Evolutionary conservation across 192 early-diverging fungal species (phyloP).

Genomic region (Coemansia sp.): DNA sequence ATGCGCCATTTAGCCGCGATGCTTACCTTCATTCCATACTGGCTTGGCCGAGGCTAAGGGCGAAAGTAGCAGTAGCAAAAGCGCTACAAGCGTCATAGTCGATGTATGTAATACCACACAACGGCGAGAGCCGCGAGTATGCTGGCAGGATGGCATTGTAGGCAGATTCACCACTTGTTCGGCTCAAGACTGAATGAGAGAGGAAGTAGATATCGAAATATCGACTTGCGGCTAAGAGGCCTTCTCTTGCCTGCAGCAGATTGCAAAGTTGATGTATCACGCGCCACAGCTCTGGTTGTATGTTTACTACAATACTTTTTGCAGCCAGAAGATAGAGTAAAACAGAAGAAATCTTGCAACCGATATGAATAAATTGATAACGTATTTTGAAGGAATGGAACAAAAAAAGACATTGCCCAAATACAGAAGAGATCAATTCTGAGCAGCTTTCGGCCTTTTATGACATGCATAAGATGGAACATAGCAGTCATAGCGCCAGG

Average conservation of each 20-base stretch:
- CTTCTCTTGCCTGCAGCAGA: not conserved
- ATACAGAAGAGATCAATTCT: not conserved
- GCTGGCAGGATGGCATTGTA: not conserved
- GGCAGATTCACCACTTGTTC: not conserved
- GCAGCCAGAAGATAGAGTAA: not conserved
- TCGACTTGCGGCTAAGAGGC: not conserved
- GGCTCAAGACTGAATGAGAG: not conserved
- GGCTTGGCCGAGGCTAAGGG: not conserved
- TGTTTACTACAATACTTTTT: not conserved
- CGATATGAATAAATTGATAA: not conserved
- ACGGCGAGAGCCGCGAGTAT: not conserved
- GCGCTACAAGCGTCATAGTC: not conserved
- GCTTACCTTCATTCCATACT: constrained; percentile 1
- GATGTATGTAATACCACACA: not conserved
- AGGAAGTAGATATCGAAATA: not conserved
- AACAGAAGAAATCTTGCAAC: not conserved
- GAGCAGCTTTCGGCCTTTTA: not conserved
- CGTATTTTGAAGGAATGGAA: not conserved
- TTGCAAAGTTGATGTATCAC: not conserved
- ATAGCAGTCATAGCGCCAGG: not conserved
- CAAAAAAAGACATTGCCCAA: not conserved
- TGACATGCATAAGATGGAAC: not conserved
- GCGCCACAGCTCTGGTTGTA: not conserved
- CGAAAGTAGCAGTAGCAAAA: not conserved
- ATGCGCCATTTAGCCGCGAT: not conserved